These are phyloP conservation scores for Dissophora globulifera DNA, from an alignment of 192 early-diverging fungal genomes.

Conservation along the genomic window DNA sequence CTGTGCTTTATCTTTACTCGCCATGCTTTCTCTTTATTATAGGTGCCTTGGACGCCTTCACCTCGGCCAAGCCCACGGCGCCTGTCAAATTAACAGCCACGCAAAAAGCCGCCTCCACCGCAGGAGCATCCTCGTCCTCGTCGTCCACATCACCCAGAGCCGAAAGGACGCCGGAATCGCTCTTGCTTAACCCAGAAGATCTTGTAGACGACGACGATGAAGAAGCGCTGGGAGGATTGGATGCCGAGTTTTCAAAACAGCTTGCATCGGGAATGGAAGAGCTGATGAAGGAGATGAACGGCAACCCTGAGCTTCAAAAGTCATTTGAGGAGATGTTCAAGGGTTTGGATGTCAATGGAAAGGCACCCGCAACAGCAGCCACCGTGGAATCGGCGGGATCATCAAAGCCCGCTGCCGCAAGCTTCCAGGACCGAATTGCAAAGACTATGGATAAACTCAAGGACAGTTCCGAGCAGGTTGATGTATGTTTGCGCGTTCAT, in stretches of 20 bases:
- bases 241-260: conserved; percentile 80
- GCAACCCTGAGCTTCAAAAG: conserved; percentile 61
- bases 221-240: conserved; percentile 51
- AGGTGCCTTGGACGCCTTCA: conserved; percentile 85
- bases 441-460: conserved; percentile 92
- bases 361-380: conserved; percentile 14
- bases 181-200: conserved; percentile 37
- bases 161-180: conserved; percentile 25
- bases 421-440: conserved; percentile 91
- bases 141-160: conserved; percentile 32
- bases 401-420: conserved; percentile 15
- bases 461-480: conserved; percentile 84
- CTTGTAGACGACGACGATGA: conserved; percentile 37
- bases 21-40: neutral
- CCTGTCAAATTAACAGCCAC: conserved; percentile 46
- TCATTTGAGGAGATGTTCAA: conserved; percentile 68
- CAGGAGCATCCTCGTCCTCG: conserved; percentile 2
- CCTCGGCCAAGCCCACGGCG: conserved; percentile 55
- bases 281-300: conserved; percentile 72
- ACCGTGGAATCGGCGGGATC: conserved; percentile 8
- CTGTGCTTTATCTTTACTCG: neutral
- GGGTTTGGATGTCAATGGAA: conserved; percentile 47
- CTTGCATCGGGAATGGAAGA: conserved; percentile 86
- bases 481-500: conserved; percentile 64
- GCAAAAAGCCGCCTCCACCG: conserved; percentile 20